A percentile compares a stretch with the other conserved stretches of the same genome.
Conservation (phyloP, 176 grass and related monocot species). For the Bonia amplexicaulis region DNA sequence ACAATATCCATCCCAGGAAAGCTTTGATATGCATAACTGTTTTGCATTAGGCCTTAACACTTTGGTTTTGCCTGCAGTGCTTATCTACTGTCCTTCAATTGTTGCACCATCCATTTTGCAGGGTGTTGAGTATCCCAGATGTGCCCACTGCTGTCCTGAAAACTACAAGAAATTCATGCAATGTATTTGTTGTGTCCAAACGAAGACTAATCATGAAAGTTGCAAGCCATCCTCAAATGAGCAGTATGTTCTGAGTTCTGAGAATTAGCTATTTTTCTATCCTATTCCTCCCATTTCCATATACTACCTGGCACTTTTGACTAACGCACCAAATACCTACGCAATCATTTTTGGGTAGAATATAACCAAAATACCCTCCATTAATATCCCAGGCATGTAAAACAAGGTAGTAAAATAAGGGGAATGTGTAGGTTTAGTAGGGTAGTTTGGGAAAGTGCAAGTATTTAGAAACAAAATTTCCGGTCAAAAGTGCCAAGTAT, state of each 20-base stretch:
- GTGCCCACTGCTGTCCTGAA: conserved; percentile 51
- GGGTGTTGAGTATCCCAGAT: conserved; percentile 47
- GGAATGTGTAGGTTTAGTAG: neutral
- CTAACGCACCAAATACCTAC: neutral
- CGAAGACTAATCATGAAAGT: conserved; percentile 64
- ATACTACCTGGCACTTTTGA: neutral
- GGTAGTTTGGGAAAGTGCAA: neutral
- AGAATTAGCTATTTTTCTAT: conserved; percentile 15
- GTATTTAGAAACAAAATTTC: neutral
- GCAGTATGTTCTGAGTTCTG: conserved; percentile 25
- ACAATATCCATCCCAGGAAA: too few relatives aligned
- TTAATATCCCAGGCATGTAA: neutral
- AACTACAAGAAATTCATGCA: conserved; percentile 48
- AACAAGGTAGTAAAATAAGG: neutral
- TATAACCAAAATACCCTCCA: neutral
- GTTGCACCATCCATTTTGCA: conserved; percentile 23
- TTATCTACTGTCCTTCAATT: neutral
- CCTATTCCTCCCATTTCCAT: neutral
- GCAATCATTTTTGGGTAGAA: neutral
- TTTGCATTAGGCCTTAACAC: neutral
- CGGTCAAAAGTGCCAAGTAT: neutral
- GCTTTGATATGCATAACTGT: neutral
- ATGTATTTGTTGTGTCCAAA: conserved; percentile 74
- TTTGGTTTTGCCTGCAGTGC: neutral
- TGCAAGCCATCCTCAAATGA: conserved; percentile 22